phyloP scores from a whole-genome alignment of 2,329 filamentous ascomycete species.

The Trichoderma atroviride region DNA sequence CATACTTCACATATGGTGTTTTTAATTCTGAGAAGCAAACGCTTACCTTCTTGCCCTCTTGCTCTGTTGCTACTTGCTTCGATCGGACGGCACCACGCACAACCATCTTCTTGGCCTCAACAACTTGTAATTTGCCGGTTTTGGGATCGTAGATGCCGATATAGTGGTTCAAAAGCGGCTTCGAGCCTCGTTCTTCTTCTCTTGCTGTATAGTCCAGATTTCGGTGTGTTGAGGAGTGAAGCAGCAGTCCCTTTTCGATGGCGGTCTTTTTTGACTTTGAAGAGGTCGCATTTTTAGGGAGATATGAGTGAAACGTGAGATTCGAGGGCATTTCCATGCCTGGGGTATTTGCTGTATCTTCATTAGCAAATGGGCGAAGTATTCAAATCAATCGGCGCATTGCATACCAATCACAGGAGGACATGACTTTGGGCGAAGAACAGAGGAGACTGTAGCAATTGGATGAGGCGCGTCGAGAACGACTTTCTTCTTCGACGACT shows the following conservation, averaged over 20 bases:
- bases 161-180: conserved; percentile 60
- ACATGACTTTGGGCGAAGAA: conserved; percentile 50
- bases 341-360: conserved; percentile 40
- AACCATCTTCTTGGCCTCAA: conserved; percentile 66
- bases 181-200: conserved; percentile 46
- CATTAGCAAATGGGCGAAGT: conserved; percentile 29
- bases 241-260: conserved; percentile 52
- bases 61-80: conserved; percentile 52
- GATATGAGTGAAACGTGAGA: conserved; percentile 53
- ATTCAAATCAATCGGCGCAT: background rate
- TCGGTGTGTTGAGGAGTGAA: conserved; percentile 60
- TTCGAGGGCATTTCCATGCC: conserved; percentile 43
- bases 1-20: no score
- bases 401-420: conserved; percentile 58
- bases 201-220: conserved; percentile 63
- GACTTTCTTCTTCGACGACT: conserved; percentile 56
- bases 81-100: conserved; percentile 60
- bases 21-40: background rate
- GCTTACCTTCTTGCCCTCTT: conserved; percentile 24
- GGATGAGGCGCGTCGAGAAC: conserved; percentile 46
- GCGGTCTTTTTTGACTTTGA: conserved; percentile 45
- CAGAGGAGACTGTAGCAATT: conserved; percentile 50
- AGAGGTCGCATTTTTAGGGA: conserved; percentile 41
- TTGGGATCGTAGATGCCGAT: conserved; percentile 65
- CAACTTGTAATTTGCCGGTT: conserved; percentile 61